phyloP scores from a whole-genome alignment of 305 asterid species.

The Fraxinus albicans region DNA sequence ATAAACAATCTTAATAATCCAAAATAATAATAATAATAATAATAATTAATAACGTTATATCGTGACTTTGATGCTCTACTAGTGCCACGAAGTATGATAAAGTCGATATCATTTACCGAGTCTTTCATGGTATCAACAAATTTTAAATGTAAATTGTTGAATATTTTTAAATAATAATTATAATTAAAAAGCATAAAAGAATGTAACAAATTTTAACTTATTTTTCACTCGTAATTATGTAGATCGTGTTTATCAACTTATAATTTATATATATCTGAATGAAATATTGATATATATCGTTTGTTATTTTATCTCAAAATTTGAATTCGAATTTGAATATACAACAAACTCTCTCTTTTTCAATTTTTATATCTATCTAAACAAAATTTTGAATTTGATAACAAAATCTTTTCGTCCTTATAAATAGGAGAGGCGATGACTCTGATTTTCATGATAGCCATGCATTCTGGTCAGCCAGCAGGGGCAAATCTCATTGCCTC shows the following conservation, averaged over 20 bases:
- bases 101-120: too few species aligned
- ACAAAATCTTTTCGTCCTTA: not conserved
- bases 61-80: not conserved
- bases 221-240: not conserved
- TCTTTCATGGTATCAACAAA: not conserved
- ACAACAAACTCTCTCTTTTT: not conserved
- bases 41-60: not conserved
- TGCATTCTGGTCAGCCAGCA: not conserved
- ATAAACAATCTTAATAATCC: not conserved
- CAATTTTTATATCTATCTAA: not conserved
- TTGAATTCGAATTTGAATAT: not conserved
- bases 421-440: not conserved
- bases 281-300: not conserved
- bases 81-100: too few species aligned
- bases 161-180: not conserved
- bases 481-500: not conserved
- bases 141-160: not conserved
- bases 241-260: not conserved
- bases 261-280: not conserved
- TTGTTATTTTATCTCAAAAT: not conserved
- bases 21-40: too few species aligned
- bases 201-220: not conserved
- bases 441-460: not conserved
- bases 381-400: not conserved
- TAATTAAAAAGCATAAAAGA: not conserved